Conservation (phyloP, 257 asterid genomes). For the Solanum tarijense region DNA sequence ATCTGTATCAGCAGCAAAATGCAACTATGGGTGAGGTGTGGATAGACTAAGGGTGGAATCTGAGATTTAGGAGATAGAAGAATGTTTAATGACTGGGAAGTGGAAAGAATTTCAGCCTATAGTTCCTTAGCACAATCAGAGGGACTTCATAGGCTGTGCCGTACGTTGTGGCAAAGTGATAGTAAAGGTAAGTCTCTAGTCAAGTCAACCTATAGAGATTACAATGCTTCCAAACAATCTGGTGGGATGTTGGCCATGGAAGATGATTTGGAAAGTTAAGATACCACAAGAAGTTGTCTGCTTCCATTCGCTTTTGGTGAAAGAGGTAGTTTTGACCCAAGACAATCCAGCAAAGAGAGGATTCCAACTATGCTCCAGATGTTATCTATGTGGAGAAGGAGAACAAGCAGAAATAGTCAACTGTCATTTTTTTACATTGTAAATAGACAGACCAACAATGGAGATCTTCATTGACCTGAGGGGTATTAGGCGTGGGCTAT, state of each 20-base stretch:
- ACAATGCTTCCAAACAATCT: background rate
- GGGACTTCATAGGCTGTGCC: background rate
- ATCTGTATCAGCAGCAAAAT: background rate
- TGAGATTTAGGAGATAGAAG: background rate
- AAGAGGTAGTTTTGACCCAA: background rate
- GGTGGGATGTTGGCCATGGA: background rate
- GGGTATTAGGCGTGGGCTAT: background rate
- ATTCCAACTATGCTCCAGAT: background rate
- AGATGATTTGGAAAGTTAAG: background rate
- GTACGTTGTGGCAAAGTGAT: background rate
- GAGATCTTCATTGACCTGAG: background rate
- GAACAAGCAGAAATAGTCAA: background rate
- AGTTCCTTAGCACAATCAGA: background rate
- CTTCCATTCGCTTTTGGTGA: background rate
- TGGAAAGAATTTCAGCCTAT: background rate
- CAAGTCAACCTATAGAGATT: background rate
- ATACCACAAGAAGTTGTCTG: background rate
- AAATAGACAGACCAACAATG: background rate
- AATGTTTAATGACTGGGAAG: background rate
- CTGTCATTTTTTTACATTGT: background rate
- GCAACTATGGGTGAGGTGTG: background rate
- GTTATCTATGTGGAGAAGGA: background rate
- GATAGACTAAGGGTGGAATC: background rate
- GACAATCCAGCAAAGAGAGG: background rate
- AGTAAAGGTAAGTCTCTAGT: background rate